These are phyloP conservation scores for Chrysanthemum seticuspe DNA, from an alignment of 129 eudicot genomes.

Conservation along the genomic window DNA sequence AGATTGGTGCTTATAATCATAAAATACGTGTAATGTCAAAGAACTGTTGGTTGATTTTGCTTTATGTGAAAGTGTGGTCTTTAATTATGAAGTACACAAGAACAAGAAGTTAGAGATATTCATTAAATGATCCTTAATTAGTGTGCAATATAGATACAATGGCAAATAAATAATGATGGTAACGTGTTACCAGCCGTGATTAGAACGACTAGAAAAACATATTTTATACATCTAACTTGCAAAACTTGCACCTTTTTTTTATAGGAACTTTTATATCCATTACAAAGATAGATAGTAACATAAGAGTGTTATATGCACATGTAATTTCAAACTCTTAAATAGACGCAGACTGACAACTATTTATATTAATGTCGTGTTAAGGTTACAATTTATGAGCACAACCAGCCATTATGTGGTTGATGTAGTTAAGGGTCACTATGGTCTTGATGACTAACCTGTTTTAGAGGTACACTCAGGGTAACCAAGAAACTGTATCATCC, in stretches of 20 bases:
- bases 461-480: slow-evolving; percentile 14
- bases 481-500: too few relatives aligned
- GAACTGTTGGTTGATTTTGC: slow-evolving; percentile 34
- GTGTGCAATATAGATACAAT: slow-evolving; percentile 28
- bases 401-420: slow-evolving; percentile 5
- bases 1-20: slow-evolving; percentile 28
- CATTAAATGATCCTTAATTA: slow-evolving; percentile 30
- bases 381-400: slow-evolving; percentile 32
- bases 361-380: slow-evolving; percentile 18
- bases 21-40: slow-evolving; percentile 23
- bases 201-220: neutral
- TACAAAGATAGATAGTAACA: slow-evolving; percentile 5
- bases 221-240: slow-evolving; percentile 4
- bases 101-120: slow-evolving; percentile 29
- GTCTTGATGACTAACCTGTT: slow-evolving; percentile 36
- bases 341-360: slow-evolving; percentile 26
- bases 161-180: slow-evolving; percentile 21
- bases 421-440: slow-evolving; percentile 16
- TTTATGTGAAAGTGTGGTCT: slow-evolving; percentile 27
- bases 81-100: slow-evolving; percentile 30
- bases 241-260: slow-evolving; percentile 6
- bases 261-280: neutral
- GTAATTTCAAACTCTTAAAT: slow-evolving; percentile 18
- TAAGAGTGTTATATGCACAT: slow-evolving; percentile 25
- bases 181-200: slow-evolving; percentile 18